phyloP scores from a whole-genome alignment of 768 basidiomycete species.

The Lactarius vividus region DNA sequence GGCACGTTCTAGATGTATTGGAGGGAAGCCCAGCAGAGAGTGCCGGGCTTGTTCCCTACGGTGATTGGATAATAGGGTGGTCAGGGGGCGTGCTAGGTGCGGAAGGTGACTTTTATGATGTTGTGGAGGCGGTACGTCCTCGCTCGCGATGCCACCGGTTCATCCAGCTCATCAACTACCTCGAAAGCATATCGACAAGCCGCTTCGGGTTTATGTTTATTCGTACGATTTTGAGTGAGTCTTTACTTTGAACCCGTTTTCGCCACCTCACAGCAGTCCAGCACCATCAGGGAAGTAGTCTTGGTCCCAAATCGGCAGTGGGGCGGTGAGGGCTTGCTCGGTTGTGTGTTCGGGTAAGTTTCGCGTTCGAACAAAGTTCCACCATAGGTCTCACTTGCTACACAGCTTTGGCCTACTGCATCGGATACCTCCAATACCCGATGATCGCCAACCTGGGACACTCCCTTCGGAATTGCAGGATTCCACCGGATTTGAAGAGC shows the following conservation, averaged over 20 bases:
- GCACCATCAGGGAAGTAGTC: slow-evolving; percentile 89
- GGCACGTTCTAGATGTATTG: slow-evolving; percentile 96
- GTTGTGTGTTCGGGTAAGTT: slow-evolving; percentile 91
- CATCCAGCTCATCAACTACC: neutral
- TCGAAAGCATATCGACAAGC: slow-evolving; percentile 85
- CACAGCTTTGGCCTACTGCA: slow-evolving; percentile 86
- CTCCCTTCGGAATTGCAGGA: slow-evolving; percentile 56
- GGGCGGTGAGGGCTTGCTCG: slow-evolving; percentile 94
- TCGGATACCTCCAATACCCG: slow-evolving; percentile 80
- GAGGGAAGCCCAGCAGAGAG: slow-evolving; percentile 97
- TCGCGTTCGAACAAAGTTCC: neutral
- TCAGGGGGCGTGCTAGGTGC: slow-evolving; percentile 87
- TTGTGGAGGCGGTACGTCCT: slow-evolving; percentile 82
- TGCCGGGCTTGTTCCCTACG: slow-evolving; percentile 92
- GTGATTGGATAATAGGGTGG: slow-evolving; percentile 82
- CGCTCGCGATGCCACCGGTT: slow-evolving; percentile 9
- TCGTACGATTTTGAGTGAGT: slow-evolving; percentile 95
- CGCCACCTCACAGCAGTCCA: slow-evolving; percentile 34
- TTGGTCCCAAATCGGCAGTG: slow-evolving; percentile 95
- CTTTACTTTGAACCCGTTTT: slow-evolving; percentile 2
- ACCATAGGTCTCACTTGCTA: slow-evolving; percentile 5
- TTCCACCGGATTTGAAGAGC: slow-evolving; percentile 53
- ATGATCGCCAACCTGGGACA: slow-evolving; percentile 54
- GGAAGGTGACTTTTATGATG: slow-evolving; percentile 94
- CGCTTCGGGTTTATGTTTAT: slow-evolving; percentile 92